Percentiles rank a stretch among this genome's conserved stretches.
Conservation (phyloP, 2,329 filamentous ascomycete genomes). For the Alternaria dauci region DNA sequence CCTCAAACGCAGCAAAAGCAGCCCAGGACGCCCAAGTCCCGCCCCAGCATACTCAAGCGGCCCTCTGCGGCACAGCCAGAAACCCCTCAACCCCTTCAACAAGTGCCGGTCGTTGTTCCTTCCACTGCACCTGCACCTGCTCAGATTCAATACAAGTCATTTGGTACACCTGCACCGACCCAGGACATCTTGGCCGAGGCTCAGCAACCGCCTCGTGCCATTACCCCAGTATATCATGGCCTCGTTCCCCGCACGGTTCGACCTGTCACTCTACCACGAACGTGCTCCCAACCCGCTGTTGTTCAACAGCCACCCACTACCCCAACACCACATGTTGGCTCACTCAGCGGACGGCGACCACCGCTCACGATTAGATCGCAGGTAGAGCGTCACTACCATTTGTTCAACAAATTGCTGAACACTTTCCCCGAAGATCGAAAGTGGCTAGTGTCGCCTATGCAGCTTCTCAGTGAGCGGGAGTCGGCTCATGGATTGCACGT, state of each 20-base stretch:
- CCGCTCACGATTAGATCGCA: slow-evolving; percentile 51
- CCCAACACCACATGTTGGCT: slow-evolving; percentile 19
- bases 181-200: not conserved
- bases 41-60: slow-evolving; percentile 18
- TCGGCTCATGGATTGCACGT: slow-evolving; percentile 66
- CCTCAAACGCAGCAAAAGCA: slow-evolving; percentile 15
- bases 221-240: slow-evolving; percentile 16
- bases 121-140: slow-evolving; percentile 1
- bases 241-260: slow-evolving; percentile 42
- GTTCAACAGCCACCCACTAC: slow-evolving; percentile 22
- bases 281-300: slow-evolving; percentile 20
- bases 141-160: slow-evolving; percentile 14
- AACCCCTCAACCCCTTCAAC: slow-evolving; percentile 13
- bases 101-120: not conserved
- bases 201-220: slow-evolving; percentile 12
- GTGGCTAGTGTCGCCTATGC: slow-evolving; percentile 56
- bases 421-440: slow-evolving; percentile 55
- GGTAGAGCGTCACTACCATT: slow-evolving; percentile 56
- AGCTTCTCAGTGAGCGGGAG: slow-evolving; percentile 54
- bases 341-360: slow-evolving; percentile 20
- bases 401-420: slow-evolving; percentile 55
- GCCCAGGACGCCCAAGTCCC: slow-evolving; percentile 24
- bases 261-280: slow-evolving; percentile 27
- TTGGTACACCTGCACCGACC: slow-evolving; percentile 18
- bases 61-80: slow-evolving; percentile 19